A percentile compares a stretch with the other conserved stretches of the same genome.
Evolutionary conservation across 495 filamentous ascomycete genomes (phyloP).

Genomic region (Extremus antarcticus): DNA sequence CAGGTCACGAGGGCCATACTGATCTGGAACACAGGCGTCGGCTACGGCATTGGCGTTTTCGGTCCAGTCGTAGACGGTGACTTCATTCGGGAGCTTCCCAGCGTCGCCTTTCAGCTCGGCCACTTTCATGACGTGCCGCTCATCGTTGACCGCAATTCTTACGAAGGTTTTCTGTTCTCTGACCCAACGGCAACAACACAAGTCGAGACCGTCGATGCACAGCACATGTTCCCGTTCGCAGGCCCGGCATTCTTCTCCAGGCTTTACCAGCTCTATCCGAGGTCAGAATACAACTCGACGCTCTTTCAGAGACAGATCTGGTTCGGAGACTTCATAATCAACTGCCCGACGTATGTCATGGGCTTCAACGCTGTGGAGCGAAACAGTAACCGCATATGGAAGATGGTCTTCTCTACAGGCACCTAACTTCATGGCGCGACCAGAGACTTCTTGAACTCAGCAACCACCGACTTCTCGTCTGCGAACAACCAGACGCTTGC

Average conservation of each 20-base stretch:
- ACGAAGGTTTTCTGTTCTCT: slow-evolving; percentile 20
- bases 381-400: slow-evolving; percentile 19
- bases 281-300: slow-evolving; percentile 17
- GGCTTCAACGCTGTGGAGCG: slow-evolving; percentile 14
- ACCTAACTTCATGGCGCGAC: slow-evolving; percentile 20
- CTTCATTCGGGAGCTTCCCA: slow-evolving; percentile 21
- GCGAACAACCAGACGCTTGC: slow-evolving; percentile 41
- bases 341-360: slow-evolving; percentile 17
- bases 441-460: slow-evolving; percentile 1
- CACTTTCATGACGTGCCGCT: slow-evolving; percentile 24
- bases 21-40: neutral
- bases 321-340: slow-evolving; percentile 24
- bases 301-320: slow-evolving; percentile 21
- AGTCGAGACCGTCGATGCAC: slow-evolving; percentile 11
- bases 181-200: slow-evolving; percentile 9
- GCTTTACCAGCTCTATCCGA: slow-evolving; percentile 20
- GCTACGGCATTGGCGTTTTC: slow-evolving; percentile 19
- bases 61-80: slow-evolving; percentile 20
- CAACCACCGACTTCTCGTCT: slow-evolving; percentile 5
- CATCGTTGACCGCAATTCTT: slow-evolving; percentile 18
- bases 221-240: slow-evolving; percentile 16
- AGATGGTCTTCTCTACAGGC: slow-evolving; percentile 20
- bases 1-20: too few species aligned
- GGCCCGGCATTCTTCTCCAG: slow-evolving; percentile 19
- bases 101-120: slow-evolving; percentile 19